These are phyloP conservation scores for Erodium maritimum DNA, from an alignment of 345 rosid genomes.

Conservation along the genomic window DNA sequence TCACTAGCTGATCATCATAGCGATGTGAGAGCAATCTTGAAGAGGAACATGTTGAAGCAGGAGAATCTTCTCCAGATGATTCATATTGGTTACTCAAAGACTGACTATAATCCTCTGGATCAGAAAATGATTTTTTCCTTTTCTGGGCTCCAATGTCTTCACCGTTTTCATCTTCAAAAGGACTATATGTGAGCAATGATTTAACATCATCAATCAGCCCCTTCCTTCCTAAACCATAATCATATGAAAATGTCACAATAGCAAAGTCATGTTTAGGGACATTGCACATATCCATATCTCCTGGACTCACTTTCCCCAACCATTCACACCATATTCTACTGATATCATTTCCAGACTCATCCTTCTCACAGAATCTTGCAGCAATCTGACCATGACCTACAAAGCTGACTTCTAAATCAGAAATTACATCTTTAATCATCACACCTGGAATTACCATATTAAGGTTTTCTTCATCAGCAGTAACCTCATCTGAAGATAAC, in stretches of 20 bases:
- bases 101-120: conserved; percentile 61
- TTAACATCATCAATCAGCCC: conserved; percentile 49
- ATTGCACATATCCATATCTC: conserved; percentile 18
- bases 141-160: conserved; percentile 24
- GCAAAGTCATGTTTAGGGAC: conserved; percentile 62
- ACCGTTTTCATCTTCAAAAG: conserved; percentile 25
- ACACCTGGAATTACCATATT: conserved; percentile 39
- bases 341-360: conserved; percentile 26
- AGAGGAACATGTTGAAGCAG: conserved; percentile 29
- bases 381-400: conserved; percentile 53
- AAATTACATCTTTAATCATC: conserved; percentile 43
- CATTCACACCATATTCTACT: conserved; percentile 88
- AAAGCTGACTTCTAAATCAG: conserved; percentile 45
- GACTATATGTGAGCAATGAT: conserved; percentile 40
- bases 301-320: conserved; percentile 40
- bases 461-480: conserved; percentile 12
- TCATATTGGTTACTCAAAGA: conserved; percentile 49
- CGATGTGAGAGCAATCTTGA: conserved; percentile 38
- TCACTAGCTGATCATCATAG: conserved; percentile 49
- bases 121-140: conserved; percentile 66
- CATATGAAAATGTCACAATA: conserved; percentile 45
- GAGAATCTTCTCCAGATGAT: conserved; percentile 61
- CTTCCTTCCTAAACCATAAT: conserved; percentile 59
- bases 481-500: conserved; percentile 7
- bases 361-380: conserved; percentile 27